These are phyloP conservation scores for Candida peoriensis DNA, from an alignment of 805 yeast species.

Conservation along the genomic window DNA sequence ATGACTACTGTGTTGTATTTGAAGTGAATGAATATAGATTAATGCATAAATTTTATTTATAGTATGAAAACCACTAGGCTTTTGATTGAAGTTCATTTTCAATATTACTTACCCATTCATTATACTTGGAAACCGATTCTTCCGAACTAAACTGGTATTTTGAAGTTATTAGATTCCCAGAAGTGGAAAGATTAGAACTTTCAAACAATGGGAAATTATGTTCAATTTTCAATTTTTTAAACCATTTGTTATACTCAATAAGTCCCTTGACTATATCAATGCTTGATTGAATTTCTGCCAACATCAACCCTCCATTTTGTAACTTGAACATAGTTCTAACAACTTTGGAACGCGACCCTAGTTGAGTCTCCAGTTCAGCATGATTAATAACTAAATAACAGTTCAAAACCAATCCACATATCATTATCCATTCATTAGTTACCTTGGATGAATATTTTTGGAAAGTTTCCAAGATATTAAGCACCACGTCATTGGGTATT, in stretches of 20 bases:
- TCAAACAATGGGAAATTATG: constrained; percentile 28
- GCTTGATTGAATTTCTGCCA: constrained; percentile 48
- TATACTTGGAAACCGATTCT: constrained; percentile 22
- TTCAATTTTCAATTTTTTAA: constrained; percentile 44
- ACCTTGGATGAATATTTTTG: constrained; percentile 46
- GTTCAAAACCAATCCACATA: constrained; percentile 61
- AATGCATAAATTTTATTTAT: too few relatives aligned
- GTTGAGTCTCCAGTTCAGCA: constrained; percentile 36
- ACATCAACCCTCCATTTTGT: constrained; percentile 49
- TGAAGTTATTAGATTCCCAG: constrained; percentile 33
- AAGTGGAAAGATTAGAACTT: constrained; percentile 17
- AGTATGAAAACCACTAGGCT: too few relatives aligned
- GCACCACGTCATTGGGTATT: constrained; percentile 49
- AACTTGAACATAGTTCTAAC: constrained; percentile 45
- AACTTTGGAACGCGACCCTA: constrained; percentile 45
- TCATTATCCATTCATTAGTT: constrained; percentile 61
- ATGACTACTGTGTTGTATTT: too few relatives aligned
- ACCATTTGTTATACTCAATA: constrained; percentile 58
- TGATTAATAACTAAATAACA: constrained; percentile 53
- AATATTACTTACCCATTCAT: constrained; percentile 8
- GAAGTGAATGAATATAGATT: too few relatives aligned
- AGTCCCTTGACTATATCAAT: constrained; percentile 47
- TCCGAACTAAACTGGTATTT: constrained; percentile 25
- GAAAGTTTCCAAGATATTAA: constrained; percentile 45
- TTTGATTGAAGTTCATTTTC: not conserved